phyloP scores from a whole-genome alignment of 176 grass and related monocot genomes.

The Neostapfia colusana region DNA sequence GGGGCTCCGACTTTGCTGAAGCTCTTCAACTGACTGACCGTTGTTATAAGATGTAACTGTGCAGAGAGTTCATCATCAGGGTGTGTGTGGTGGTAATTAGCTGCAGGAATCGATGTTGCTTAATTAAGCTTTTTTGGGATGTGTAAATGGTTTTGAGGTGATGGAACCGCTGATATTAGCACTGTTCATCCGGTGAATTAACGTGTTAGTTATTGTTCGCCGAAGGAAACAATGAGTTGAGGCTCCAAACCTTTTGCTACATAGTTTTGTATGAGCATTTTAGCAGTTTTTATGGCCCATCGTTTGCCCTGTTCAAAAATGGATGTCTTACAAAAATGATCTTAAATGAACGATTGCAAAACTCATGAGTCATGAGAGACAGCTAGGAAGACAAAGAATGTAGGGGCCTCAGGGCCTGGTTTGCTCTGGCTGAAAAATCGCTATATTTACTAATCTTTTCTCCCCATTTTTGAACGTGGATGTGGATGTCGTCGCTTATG shows the following conservation, averaged over 20 bases:
- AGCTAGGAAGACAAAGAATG: not conserved
- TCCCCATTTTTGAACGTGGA: not conserved
- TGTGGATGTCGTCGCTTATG: not conserved
- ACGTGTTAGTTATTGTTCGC: not conserved
- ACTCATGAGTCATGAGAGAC: not conserved
- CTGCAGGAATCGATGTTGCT: conserved; percentile 17
- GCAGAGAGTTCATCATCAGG: not conserved
- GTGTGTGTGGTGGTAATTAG: conserved; percentile 29
- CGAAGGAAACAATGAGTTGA: not conserved
- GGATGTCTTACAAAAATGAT: not conserved
- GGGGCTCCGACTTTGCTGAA: conserved; percentile 46
- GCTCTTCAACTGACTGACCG: conserved; percentile 54
- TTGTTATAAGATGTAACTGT: conserved; percentile 28
- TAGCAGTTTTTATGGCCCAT: not conserved
- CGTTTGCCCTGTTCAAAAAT: not conserved
- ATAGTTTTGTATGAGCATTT: too few species aligned
- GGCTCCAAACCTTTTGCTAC: not conserved
- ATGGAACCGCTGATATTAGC: not conserved
- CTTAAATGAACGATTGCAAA: not conserved
- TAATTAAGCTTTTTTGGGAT: conserved; percentile 16
- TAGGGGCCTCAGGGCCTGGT: not conserved
- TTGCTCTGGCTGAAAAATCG: not conserved
- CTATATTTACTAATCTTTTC: not conserved
- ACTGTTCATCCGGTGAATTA: not conserved
- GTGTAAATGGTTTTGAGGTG: conserved; percentile 25